A percentile compares a stretch with the other conserved stretches of the same genome.
These are phyloP conservation scores for Nidula microcarpa DNA, from an alignment of 768 basidiomycete species.

Conservation along the genomic window DNA sequence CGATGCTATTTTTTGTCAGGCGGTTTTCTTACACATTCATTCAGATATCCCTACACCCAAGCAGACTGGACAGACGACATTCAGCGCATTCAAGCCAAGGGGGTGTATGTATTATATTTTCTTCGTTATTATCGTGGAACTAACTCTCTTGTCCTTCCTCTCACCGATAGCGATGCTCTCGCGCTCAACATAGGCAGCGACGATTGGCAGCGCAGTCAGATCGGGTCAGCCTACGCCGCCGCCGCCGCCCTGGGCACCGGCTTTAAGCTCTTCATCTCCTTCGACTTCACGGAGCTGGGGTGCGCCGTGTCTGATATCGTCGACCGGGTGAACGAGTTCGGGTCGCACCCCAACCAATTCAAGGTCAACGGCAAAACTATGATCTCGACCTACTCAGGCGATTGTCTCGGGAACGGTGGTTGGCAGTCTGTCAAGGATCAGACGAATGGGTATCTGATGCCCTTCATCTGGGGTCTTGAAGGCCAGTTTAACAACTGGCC, in stretches of 20 bases:
- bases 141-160: not conserved
- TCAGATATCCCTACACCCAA: slow-evolving; percentile 35
- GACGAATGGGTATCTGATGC: slow-evolving; percentile 43
- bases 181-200: slow-evolving; percentile 61
- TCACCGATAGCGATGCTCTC: slow-evolving; percentile 44
- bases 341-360: slow-evolving; percentile 52
- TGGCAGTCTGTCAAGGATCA: slow-evolving; percentile 46
- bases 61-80: slow-evolving; percentile 41
- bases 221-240: slow-evolving; percentile 49
- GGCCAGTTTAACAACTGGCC: slow-evolving; percentile 43
- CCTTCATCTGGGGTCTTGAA: slow-evolving; percentile 55
- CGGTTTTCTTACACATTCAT: not conserved
- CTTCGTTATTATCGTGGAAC: slow-evolving; percentile 8
- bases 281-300: slow-evolving; percentile 51
- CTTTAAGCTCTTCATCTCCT: slow-evolving; percentile 56
- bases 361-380: slow-evolving; percentile 49
- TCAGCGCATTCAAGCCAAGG: slow-evolving; percentile 32
- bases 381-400: slow-evolving; percentile 61
- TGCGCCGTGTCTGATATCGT: slow-evolving; percentile 43
- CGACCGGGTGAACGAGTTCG: slow-evolving; percentile 40
- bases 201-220: slow-evolving; percentile 45
- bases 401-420: slow-evolving; percentile 51
- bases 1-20: not conserved
- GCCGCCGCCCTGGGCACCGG: slow-evolving; percentile 33
- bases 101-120: slow-evolving; percentile 28